A percentile compares a stretch with the other conserved stretches of the same genome.
Evolutionary conservation across 805 yeast genomes (phyloP).

Genomic region (Candida sphagnicola): DNA sequence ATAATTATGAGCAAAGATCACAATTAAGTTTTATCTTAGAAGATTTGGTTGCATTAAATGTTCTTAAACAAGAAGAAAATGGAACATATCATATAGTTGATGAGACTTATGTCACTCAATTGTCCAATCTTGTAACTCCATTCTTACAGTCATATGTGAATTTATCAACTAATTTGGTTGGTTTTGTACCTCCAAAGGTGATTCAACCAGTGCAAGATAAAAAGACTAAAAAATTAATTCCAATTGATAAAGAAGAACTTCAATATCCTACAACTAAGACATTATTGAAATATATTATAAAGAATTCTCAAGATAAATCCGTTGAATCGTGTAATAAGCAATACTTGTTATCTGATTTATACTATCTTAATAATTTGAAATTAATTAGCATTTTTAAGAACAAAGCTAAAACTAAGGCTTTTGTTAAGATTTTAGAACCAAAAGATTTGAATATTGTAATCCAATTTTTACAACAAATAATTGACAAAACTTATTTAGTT

Average conservation of each 20-base stretch:
- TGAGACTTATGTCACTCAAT: slow-evolving; percentile 16
- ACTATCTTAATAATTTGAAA: slow-evolving; percentile 31
- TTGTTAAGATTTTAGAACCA: slow-evolving; percentile 26
- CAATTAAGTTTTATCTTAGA: slow-evolving; percentile 25
- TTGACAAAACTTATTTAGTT: slow-evolving; percentile 9
- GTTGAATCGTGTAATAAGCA: slow-evolving; percentile 39
- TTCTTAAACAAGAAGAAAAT: slow-evolving; percentile 14
- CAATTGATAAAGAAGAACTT: slow-evolving; percentile 19
- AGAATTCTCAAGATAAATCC: slow-evolving; percentile 16
- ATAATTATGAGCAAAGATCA: slow-evolving; percentile 29
- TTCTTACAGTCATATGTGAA: slow-evolving; percentile 27
- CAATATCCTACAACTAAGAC: slow-evolving; percentile 28
- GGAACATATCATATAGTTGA: slow-evolving; percentile 19
- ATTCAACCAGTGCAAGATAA: slow-evolving; percentile 2
- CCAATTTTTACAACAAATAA: slow-evolving; percentile 19
- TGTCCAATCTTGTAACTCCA: slow-evolving; percentile 29
- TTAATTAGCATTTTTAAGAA: slow-evolving; percentile 36
- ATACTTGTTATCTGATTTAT: slow-evolving; percentile 36
- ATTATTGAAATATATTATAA: slow-evolving; percentile 24
- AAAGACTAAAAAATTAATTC: slow-evolving; percentile 5
- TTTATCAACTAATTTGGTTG: slow-evolving; percentile 8
- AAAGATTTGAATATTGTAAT: slow-evolving; percentile 24
- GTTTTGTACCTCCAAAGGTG: slow-evolving; percentile 7
- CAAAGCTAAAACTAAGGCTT: slow-evolving; percentile 38
- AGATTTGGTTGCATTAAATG: slow-evolving; percentile 14